phyloP scores from a whole-genome alignment of 73 alveolate genomes.

The Paramecium sonneborni region DNA sequence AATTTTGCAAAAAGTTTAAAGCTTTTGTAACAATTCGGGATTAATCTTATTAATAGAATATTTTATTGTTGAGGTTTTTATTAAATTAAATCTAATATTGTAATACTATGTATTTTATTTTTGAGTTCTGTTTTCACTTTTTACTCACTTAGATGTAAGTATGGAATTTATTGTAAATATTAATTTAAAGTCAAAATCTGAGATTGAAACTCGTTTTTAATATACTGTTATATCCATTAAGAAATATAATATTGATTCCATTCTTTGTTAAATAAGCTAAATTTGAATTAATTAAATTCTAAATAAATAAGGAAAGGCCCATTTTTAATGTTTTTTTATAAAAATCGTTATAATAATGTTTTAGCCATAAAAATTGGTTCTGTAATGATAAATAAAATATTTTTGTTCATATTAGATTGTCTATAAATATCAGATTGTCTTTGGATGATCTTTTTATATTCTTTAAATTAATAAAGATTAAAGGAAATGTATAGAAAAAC shows the following conservation, averaged over 20 bases:
- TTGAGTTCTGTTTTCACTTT: background rate
- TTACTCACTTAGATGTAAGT: background rate
- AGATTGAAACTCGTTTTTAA: background rate
- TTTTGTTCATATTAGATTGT: background rate
- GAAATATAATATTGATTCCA: background rate
- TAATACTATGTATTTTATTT: background rate
- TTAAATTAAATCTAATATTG: background rate
- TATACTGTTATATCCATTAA: background rate
- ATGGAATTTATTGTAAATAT: background rate
- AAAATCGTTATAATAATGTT: background rate
- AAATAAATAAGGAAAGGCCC: background rate
- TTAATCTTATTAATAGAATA: background rate
- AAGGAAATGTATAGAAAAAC: background rate
- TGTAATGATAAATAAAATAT: conserved; percentile 1
- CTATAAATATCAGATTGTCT: background rate
- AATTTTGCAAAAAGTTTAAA: background rate
- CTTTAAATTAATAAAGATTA: background rate
- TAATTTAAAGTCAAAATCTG: background rate
- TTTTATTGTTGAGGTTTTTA: background rate
- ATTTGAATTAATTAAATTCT: background rate
- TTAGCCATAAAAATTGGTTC: conserved; percentile 29
- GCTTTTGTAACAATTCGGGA: background rate
- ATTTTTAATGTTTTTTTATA: background rate
- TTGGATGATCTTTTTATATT: background rate
- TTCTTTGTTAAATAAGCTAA: background rate